Conservation (phyloP, 2,329 filamentous ascomycete species). For the Epicoccum sorghinum region DNA sequence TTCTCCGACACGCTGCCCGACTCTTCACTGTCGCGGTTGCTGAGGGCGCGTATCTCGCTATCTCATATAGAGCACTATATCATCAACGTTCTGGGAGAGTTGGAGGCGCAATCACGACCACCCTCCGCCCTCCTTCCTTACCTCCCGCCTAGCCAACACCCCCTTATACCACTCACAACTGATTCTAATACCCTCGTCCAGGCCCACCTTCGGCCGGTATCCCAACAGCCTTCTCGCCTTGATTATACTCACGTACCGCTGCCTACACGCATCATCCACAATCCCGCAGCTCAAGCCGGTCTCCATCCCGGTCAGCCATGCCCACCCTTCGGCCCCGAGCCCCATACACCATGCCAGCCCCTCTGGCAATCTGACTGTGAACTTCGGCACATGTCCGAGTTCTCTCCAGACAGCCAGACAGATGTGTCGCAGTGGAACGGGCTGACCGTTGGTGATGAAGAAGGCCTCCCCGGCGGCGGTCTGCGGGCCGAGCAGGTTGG, state of each 20-base stretch:
- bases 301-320: slow-evolving; percentile 53
- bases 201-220: slow-evolving; percentile 57
- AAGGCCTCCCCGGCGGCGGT: slow-evolving; percentile 77
- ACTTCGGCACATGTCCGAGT: slow-evolving; percentile 61
- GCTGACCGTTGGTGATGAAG: slow-evolving; percentile 87
- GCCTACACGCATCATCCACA: slow-evolving; percentile 60
- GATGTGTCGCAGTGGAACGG: slow-evolving; percentile 91
- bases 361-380: slow-evolving; percentile 54
- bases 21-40: too few species aligned
- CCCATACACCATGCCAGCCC: slow-evolving; percentile 57
- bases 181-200: slow-evolving; percentile 57
- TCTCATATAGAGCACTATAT: too few species aligned
- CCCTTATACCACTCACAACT: slow-evolving; percentile 27
- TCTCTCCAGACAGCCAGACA: slow-evolving; percentile 76
- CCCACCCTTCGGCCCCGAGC: slow-evolving; percentile 53
- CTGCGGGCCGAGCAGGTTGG: slow-evolving; percentile 69
- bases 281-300: slow-evolving; percentile 59
- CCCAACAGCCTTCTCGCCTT: slow-evolving; percentile 60
- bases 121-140: slow-evolving; percentile 8
- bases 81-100: too few species aligned
- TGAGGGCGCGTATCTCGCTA: too few species aligned
- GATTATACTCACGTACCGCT: slow-evolving; percentile 59
- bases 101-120: background rate
- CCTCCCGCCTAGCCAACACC: background rate
- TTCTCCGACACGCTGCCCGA: too few species aligned